These are phyloP conservation scores for Neolentinus lepideus DNA, from an alignment of 1,284 basidiomycete genomes.

Conservation along the genomic window DNA sequence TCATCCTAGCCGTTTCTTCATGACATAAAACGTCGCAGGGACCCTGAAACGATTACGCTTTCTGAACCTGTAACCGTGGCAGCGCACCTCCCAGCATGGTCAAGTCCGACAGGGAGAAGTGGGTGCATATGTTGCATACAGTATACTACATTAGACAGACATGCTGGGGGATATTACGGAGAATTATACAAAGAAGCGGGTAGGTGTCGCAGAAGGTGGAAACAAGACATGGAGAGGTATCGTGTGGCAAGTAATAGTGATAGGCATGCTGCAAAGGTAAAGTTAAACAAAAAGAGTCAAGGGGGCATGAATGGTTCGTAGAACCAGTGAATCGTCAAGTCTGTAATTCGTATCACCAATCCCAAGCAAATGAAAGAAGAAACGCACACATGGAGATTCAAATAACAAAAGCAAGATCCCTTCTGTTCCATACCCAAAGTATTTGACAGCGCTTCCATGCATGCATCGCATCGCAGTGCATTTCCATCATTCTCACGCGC, in stretches of 20 bases:
- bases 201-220: background rate
- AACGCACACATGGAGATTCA: background rate
- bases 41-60: background rate
- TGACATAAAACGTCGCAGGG: background rate
- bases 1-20: background rate
- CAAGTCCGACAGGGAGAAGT: background rate
- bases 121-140: background rate
- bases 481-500: constrained; percentile 16
- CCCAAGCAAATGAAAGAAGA: background rate
- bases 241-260: background rate
- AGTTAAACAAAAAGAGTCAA: background rate
- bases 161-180: background rate
- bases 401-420: background rate
- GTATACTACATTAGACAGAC: background rate
- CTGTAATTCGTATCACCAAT: background rate
- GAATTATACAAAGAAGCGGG: background rate
- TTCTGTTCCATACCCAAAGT: background rate
- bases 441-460: constrained; percentile 21
- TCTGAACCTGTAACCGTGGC: background rate
- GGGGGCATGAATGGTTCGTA: background rate
- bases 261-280: background rate
- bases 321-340: background rate
- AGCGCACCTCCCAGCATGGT: background rate
- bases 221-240: background rate
- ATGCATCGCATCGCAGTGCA: constrained; percentile 10